These are phyloP conservation scores for Calophaca sinica DNA, from an alignment of 306 rosid species.

Conservation along the genomic window DNA sequence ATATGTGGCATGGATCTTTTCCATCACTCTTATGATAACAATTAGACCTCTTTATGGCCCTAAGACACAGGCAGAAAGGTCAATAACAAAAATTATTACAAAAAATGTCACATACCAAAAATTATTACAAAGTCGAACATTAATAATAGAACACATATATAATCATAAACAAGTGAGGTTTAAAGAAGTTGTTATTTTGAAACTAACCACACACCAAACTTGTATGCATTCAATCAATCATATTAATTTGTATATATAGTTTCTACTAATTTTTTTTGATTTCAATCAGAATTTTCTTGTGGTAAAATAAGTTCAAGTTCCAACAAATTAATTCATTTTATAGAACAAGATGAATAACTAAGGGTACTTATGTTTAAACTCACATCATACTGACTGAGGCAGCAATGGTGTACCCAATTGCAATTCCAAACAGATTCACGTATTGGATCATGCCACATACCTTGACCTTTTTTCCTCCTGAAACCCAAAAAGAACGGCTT, in stretches of 20 bases:
- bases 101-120: too few species aligned
- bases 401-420: constrained; percentile 78
- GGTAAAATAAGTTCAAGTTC: too few species aligned
- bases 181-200: too few species aligned
- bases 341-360: not conserved
- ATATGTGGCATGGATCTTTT: constrained; percentile 77
- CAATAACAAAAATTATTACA: too few species aligned
- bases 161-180: too few species aligned
- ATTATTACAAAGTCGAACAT: too few species aligned
- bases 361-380: constrained; percentile 39
- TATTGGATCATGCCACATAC: constrained; percentile 73
- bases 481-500: constrained; percentile 33
- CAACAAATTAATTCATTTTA: constrained; percentile 3
- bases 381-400: constrained; percentile 91
- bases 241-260: too few species aligned
- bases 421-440: constrained; percentile 70
- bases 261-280: too few species aligned
- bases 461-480: constrained; percentile 72
- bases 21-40: constrained; percentile 78
- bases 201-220: too few species aligned
- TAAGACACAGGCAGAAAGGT: constrained; percentile 5
- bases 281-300: too few species aligned
- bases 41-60: constrained; percentile 81
- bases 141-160: too few species aligned
- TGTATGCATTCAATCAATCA: too few species aligned